Conservation (phyloP, 2,329 filamentous ascomycete genomes). For the Penicillium sp. region DNA sequence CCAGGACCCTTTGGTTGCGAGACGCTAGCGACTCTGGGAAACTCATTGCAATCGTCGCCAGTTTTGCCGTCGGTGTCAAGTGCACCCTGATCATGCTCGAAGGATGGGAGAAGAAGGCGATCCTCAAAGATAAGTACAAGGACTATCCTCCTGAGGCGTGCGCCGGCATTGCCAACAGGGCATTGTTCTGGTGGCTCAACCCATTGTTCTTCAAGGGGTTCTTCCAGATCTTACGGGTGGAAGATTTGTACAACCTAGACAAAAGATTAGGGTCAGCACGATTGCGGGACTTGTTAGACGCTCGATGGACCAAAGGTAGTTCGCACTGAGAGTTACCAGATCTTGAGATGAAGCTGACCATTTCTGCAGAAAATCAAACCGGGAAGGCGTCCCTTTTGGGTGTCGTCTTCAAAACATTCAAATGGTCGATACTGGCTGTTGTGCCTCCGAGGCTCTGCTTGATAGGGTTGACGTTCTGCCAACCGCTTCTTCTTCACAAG, state of each 20-base stretch:
- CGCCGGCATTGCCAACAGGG: slow-evolving; percentile 1
- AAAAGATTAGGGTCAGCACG: slow-evolving; percentile 1
- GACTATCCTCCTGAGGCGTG: slow-evolving; percentile 5
- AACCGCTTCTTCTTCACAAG: slow-evolving; percentile 34
- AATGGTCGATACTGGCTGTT: slow-evolving; percentile 1
- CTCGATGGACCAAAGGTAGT: slow-evolving; percentile 7
- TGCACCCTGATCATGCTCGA: slow-evolving; percentile 6
- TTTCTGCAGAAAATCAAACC: slow-evolving; percentile 1
- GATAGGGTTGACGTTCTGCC: slow-evolving; percentile 23
- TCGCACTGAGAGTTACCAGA: background rate
- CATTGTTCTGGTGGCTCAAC: slow-evolving; percentile 20
- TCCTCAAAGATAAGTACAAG: slow-evolving; percentile 7
- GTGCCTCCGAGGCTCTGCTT: slow-evolving; percentile 32
- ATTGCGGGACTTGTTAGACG: background rate
- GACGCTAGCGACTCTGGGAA: background rate
- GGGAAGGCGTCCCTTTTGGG: slow-evolving; percentile 1
- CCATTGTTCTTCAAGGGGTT: slow-evolving; percentile 8
- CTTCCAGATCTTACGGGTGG: background rate
- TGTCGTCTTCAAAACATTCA: slow-evolving; percentile 1
- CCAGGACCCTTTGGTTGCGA: slow-evolving; percentile 12
- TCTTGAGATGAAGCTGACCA: background rate
- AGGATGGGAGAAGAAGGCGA: background rate
- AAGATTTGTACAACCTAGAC: slow-evolving; percentile 14
- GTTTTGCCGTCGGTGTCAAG: slow-evolving; percentile 6
- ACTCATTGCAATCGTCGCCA: background rate